Base-by-base conservation (phyloP, 768 basidiomycete species). In the Pulveroboletus sp. region DNA sequence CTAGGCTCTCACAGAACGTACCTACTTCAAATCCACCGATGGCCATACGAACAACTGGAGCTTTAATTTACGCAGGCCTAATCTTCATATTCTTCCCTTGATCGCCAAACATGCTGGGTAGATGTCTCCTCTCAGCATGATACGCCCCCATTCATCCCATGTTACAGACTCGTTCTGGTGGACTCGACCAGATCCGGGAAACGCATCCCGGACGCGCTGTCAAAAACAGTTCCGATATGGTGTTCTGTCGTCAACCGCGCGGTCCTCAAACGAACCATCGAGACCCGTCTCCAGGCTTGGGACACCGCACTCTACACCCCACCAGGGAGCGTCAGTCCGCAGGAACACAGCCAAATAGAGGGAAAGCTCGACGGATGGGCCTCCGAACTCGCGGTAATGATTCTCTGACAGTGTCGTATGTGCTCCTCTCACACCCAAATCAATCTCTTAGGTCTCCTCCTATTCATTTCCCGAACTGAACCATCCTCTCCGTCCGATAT, bases 161-260 rank as follows among this genome's bases (percentile, higher is more conserved):
- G 0, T 30, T 6, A 36, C 47, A 94, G 93, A 0, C 67, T 94
- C 31, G 71, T 96, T 35, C 70, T 98, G 1, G 91, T 96, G 8
- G 95, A 98, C 62, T 96, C 94, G 0, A 96, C 95, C 0, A 75
- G 95, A 21, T 76, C 90, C 21, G 95, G 95, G 8, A 97, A 98
- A 71, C 82, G 92, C 12, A 85, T 95, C 42, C 95, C 95, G 1
- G 95, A 98, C 56, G 92, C 94, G 0, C 75, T 97, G 2, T 89
- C 89, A 2, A 98, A 95, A 54, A 95, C 93, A 0, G 76, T 97
- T 1, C 94, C 94, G 0, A 87, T 94, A 44, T 98, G 95, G 95
- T 95, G 94, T 64, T 75, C 89, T 8, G 89, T 93, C 5, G 73
- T 95, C 54, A 97, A 95, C 61, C 75, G 81, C 44, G 85, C 80